Evolutionary conservation across 2,329 filamentous ascomycete genomes (phyloP), one percentile per base, ranked within the genome.

Genomic region (Teratosphaeriaceae sp.): DNA sequence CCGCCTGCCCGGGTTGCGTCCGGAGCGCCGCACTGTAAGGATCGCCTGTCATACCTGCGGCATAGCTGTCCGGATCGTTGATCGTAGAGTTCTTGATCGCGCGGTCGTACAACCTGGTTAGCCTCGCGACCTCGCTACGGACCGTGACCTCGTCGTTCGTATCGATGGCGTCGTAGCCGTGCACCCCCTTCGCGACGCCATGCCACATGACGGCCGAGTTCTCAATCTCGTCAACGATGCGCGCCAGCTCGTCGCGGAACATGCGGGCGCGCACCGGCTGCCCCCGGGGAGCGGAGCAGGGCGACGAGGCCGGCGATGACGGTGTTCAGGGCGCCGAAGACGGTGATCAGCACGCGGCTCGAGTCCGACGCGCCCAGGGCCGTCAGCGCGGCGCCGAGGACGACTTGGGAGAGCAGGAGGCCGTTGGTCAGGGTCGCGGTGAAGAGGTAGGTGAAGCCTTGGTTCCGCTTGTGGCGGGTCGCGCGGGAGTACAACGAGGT

Each of bases 91-190:
- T 63, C 42, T 60, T 59, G 35, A 66, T 58, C 20, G 65, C 65
- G 8, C 55, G 52, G 41, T 67, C 64, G 34, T 66, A 67, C 12
- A 67, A 52, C 20, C 64, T 51, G 3, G 64, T 67, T 33, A 62
- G 42, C 22, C 59, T 38, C 2, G 59, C 59, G 3, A 62, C 58
- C 42, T 62, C 59, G 40, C 60, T 64, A 2, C 67, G 51, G 1
- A 70, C 66, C n/a, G 64, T 70, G 23, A 70, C 66, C 4, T 53
- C 48, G 19, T 67, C 63, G 24, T 69, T 67, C 2, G 64, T 68
- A 40, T 69, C 66, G 31, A 71, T 68, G 29, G 68, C 68, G 43
- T 68, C 65, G 49, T 70, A 71, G 9, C 68, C 68, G 42, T 71
- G 66, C 9, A 65, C 57, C 2, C 58, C 58, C n/a, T 59, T 59